Percentiles rank a stretch among this genome's conserved stretches.
phyloP scores from a whole-genome alignment of 2,329 filamentous ascomycete genomes.

The Fusarium clavum region DNA sequence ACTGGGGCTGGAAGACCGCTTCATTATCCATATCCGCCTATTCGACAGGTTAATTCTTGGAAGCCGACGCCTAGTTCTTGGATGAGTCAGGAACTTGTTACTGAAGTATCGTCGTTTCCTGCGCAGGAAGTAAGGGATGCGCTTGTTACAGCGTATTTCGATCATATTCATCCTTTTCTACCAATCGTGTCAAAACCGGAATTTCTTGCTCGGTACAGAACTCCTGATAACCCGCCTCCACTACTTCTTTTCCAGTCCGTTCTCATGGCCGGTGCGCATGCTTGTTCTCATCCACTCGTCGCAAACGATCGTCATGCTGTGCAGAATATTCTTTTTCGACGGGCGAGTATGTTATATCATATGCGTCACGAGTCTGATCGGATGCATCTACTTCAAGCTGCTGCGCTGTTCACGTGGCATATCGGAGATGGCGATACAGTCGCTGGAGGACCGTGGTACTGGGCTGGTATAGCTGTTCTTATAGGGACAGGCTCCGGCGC shows the following conservation, averaged over 20 bases:
- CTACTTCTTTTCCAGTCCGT: slow-evolving; percentile 40
- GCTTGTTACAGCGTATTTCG: slow-evolving; percentile 39
- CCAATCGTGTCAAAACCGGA: slow-evolving; percentile 43
- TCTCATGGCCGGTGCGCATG: slow-evolving; percentile 43
- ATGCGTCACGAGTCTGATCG: slow-evolving; percentile 44
- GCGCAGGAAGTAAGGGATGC: slow-evolving; percentile 45
- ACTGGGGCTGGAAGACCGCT: slow-evolving; percentile 16
- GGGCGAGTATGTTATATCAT: slow-evolving; percentile 44
- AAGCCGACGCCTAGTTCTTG: slow-evolving; percentile 37
- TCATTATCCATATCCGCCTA: slow-evolving; percentile 45
- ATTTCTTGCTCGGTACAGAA: slow-evolving; percentile 39
- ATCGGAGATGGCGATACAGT: slow-evolving; percentile 43
- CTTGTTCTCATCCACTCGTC: slow-evolving; percentile 40
- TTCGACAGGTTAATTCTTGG: slow-evolving; percentile 41
- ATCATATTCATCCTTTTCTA: slow-evolving; percentile 44
- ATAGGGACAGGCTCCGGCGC: slow-evolving; percentile 40
- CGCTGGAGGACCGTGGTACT: slow-evolving; percentile 42
- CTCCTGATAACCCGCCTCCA: slow-evolving; percentile 39
- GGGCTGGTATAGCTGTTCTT: slow-evolving; percentile 41
- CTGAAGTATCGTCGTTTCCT: slow-evolving; percentile 40
- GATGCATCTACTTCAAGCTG: slow-evolving; percentile 43
- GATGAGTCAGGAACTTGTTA: slow-evolving; percentile 39
- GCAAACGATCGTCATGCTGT: slow-evolving; percentile 43
- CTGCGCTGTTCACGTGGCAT: slow-evolving; percentile 42
- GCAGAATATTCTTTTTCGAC: slow-evolving; percentile 43